These are phyloP conservation scores for Coemansia sp. DNA, from an alignment of 192 early-diverging fungal genomes.

Conservation along the genomic window DNA sequence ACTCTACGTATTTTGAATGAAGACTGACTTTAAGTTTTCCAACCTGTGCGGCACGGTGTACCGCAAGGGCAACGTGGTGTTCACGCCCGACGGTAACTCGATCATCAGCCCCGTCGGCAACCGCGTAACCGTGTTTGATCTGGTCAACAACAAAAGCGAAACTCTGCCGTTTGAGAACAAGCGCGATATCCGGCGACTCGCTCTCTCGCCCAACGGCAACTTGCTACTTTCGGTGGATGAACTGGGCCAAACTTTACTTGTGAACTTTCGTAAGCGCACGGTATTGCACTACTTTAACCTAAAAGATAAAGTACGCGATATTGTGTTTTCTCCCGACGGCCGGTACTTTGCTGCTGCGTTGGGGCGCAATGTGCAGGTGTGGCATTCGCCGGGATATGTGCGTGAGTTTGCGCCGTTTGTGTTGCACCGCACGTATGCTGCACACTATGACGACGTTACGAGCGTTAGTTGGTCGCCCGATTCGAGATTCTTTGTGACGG, in stretches of 20 bases:
- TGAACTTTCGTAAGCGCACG: constrained; percentile 82
- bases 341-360: constrained; percentile 82
- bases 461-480: constrained; percentile 84
- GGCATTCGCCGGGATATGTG: constrained; percentile 89
- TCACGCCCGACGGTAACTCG: constrained; percentile 92
- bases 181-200: constrained; percentile 86
- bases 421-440: constrained; percentile 74
- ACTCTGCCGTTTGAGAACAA: constrained; percentile 95
- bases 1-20: constrained; percentile 31
- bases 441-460: constrained; percentile 84
- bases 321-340: constrained; percentile 93
- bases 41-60: constrained; percentile 99
- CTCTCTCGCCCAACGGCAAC: constrained; percentile 83
- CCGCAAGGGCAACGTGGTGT: constrained; percentile 91
- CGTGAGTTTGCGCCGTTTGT: constrained; percentile 93
- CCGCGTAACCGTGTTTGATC: constrained; percentile 92
- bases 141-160: constrained; percentile 86
- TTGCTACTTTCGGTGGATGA: constrained; percentile 92
- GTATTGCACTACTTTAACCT: constrained; percentile 91
- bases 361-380: constrained; percentile 83
- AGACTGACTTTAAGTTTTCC: constrained; percentile 77
- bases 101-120: constrained; percentile 96
- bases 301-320: constrained; percentile 74
- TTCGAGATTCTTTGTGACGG: constrained; percentile 63
- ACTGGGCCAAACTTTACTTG: constrained; percentile 82